Evolutionary conservation across 2,329 filamentous ascomycete species (phyloP).

Genomic region (Ophiocordyceps camponoti-rufipedis): DNA sequence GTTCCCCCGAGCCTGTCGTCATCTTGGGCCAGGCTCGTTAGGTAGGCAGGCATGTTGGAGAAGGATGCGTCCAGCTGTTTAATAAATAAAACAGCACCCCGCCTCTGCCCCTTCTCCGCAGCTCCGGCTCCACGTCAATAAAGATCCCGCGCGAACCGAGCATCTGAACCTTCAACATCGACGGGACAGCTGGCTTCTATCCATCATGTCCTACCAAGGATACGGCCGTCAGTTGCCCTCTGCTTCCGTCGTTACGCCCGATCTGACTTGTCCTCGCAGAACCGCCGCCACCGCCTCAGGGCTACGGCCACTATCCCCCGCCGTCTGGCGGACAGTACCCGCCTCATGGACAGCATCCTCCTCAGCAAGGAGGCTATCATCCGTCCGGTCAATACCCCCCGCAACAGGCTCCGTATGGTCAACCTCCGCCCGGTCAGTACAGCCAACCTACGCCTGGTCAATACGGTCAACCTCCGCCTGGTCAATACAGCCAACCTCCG

Average conservation of each 20-base stretch:
- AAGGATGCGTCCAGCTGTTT: no score
- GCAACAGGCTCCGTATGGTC: constrained; percentile 9
- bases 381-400: constrained; percentile 10
- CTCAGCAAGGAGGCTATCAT: constrained; percentile 12
- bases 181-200: no score
- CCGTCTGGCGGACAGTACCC: constrained; percentile 10
- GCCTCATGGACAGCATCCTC: constrained; percentile 11
- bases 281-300: constrained; percentile 16
- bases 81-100: no score
- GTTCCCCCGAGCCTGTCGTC: not conserved
- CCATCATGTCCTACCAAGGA: constrained; percentile 17
- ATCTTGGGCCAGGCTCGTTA: no score
- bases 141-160: no score
- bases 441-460: not conserved
- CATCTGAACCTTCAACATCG: not conserved
- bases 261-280: constrained; percentile 8
- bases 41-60: no score
- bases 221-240: constrained; percentile 16
- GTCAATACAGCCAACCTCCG: constrained; percentile 23
- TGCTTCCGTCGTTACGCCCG: not conserved
- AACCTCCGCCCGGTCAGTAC: not conserved
- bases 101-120: no score
- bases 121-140: no score
- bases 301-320: constrained; percentile 20
- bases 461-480: constrained; percentile 5